phyloP scores from a whole-genome alignment of 148 eudicot species.

The Heliamphora exappendiculata region DNA sequence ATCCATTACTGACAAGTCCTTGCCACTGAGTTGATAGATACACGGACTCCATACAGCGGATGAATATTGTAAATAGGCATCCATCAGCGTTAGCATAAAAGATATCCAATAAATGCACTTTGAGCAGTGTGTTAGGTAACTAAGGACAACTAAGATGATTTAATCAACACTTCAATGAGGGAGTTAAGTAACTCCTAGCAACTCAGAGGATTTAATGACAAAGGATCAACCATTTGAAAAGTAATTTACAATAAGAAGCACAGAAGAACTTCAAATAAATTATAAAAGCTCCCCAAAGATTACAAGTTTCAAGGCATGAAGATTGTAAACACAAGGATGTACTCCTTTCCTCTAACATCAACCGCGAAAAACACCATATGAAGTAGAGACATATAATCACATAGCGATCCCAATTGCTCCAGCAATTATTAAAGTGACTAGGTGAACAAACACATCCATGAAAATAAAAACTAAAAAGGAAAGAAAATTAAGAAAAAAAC shows the following conservation, averaged over 20 bases:
- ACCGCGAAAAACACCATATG: not conserved
- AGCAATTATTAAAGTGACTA: not conserved
- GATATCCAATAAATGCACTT: not conserved
- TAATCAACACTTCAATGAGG: no score
- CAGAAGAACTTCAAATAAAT: not conserved
- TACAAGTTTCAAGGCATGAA: not conserved
- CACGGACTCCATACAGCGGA: no score
- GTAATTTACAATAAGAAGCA: not conserved
- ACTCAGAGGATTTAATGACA: not conserved
- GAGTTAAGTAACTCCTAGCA: no score
- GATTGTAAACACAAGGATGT: not conserved
- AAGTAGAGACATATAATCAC: not conserved
- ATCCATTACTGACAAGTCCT: not conserved
- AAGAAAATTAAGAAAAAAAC: no score
- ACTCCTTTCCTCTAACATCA: not conserved
- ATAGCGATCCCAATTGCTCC: not conserved
- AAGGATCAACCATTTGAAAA: not conserved
- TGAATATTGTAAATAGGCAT: not conserved
- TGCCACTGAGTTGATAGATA: not conserved
- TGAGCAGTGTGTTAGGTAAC: not conserved
- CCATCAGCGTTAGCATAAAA: not conserved
- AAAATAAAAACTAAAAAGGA: no score
- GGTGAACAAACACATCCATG: not conserved
- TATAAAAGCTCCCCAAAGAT: not conserved
- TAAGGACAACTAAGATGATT: not conserved